phyloP scores from a whole-genome alignment of 371 early-diverging fungal genomes.

The Synchytrium microbalum region DNA sequence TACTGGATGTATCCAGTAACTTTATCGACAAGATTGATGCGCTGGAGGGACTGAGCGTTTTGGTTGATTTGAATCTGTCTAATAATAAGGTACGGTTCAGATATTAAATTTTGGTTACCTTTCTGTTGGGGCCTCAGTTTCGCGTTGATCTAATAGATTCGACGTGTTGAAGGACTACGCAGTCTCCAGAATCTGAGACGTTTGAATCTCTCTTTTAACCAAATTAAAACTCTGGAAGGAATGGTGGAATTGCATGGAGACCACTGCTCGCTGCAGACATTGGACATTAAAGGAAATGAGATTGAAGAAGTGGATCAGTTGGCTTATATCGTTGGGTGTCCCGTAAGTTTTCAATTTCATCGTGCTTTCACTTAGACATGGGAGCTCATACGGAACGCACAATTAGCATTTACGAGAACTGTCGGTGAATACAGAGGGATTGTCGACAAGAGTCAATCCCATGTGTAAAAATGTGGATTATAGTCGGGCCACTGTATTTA shows the following conservation, averaged over 20 bases:
- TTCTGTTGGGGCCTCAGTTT: neutral
- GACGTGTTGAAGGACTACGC: conserved; percentile 19
- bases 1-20: neutral
- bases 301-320: conserved; percentile 24
- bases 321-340: conserved; percentile 19
- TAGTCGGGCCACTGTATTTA: conserved; percentile 9
- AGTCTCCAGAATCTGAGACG: conserved; percentile 14
- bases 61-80: conserved; percentile 30
- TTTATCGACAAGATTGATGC: conserved; percentile 21
- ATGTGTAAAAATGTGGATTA: conserved; percentile 16
- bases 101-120: neutral
- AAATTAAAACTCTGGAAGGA: conserved; percentile 24
- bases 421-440: conserved; percentile 6
- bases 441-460: conserved; percentile 15
- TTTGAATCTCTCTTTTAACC: conserved; percentile 38
- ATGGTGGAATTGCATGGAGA: conserved; percentile 22
- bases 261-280: conserved; percentile 15
- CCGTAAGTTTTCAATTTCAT: conserved; percentile 8
- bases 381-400: neutral
- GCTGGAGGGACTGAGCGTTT: conserved; percentile 11
- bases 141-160: conserved; percentile 24
- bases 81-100: conserved; percentile 27
- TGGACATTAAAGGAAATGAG: conserved; percentile 35
- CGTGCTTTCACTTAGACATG: neutral
- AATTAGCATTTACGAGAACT: conserved; percentile 15